Conservation (phyloP, 306 rosid genomes). For the Carpinus viminea region DNA sequence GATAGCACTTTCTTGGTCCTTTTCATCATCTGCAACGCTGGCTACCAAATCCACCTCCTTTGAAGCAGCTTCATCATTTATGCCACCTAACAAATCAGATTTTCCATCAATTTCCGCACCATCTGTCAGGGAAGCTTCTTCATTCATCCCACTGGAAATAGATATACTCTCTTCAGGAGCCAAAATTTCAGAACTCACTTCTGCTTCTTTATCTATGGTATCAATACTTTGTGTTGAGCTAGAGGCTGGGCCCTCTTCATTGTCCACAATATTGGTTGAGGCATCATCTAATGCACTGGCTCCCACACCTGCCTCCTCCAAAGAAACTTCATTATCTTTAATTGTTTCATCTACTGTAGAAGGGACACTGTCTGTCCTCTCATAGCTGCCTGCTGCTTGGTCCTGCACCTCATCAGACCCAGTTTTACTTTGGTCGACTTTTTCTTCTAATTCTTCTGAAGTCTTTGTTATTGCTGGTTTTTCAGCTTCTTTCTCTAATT, state of each 20-base stretch:
- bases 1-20: constrained; percentile 17
- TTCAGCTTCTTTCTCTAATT: constrained; percentile 42
- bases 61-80: constrained; percentile 32
- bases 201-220: constrained; percentile 38
- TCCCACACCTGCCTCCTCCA: constrained; percentile 34
- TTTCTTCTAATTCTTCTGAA: constrained; percentile 46
- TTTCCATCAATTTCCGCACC: background rate
- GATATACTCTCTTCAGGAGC: constrained; percentile 20
- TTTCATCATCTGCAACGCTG: constrained; percentile 35
- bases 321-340: constrained; percentile 39
- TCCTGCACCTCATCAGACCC: constrained; percentile 41
- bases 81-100: constrained; percentile 24
- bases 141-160: background rate
- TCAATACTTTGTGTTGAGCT: constrained; percentile 29
- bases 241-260: constrained; percentile 33
- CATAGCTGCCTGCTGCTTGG: constrained; percentile 31
- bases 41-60: constrained; percentile 34
- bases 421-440: constrained; percentile 38
- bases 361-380: constrained; percentile 31
- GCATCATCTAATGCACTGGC: constrained; percentile 36
- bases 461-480: constrained; percentile 33
- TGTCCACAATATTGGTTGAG: constrained; percentile 32
- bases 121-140: constrained; percentile 1
- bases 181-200: constrained; percentile 41
- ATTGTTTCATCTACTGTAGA: constrained; percentile 33